Evolutionary conservation across 1,284 basidiomycete species (phyloP), one percentile per base, ranked within the genome.

Genomic region (Trichosporon asahii): DNA sequence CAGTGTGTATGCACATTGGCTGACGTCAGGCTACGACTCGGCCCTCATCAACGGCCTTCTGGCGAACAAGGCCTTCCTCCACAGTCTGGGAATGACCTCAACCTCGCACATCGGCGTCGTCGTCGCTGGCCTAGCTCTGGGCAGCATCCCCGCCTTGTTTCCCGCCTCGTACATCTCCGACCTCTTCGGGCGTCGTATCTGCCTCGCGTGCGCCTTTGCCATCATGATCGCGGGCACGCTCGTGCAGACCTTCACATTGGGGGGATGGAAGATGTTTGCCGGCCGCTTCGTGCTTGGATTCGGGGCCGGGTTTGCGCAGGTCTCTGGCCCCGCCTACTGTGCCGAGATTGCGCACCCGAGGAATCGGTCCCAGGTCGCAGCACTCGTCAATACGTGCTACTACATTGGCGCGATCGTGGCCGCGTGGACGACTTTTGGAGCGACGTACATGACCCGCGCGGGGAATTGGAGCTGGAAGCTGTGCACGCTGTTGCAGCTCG

Each of bases 401-500:
- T 70, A 68, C 60, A 31, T 70, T 14, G 72, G 72, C 11, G 64
- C 68, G 3, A 63, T 68, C 15, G 57, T 70, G 21, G 67, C 71
- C 7, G 70, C 70, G 1, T 77, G 74, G 74, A 21, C 69, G 2
- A 65, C 71, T 0, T 77, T 74, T 40, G 76, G 76, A 3, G 72
- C 69, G 3, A 14, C 66, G 2, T 46, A 65, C 67, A 55, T 74
- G 49, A 23, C 7, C 25, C 21, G 37, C 8, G 68, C 70, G 31
- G 65, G 49, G 11, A 55, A 23, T n/a, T 69, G 68, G 68, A 63
- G 55, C 31, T 69, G 68, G 68, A 53, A 53, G 11, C 18, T 66
- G 40, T 66, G 64, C 23, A 75, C 68, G 33, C 64, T 82, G 46
- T 66, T 66, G 14, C 79, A 80, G 64, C 75, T 76, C 11, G 12